A percentile compares a stretch with the other conserved stretches of the same genome.
These are phyloP conservation scores for Cynanchum wilfordii DNA, from an alignment of 257 asterid genomes.

Conservation along the genomic window DNA sequence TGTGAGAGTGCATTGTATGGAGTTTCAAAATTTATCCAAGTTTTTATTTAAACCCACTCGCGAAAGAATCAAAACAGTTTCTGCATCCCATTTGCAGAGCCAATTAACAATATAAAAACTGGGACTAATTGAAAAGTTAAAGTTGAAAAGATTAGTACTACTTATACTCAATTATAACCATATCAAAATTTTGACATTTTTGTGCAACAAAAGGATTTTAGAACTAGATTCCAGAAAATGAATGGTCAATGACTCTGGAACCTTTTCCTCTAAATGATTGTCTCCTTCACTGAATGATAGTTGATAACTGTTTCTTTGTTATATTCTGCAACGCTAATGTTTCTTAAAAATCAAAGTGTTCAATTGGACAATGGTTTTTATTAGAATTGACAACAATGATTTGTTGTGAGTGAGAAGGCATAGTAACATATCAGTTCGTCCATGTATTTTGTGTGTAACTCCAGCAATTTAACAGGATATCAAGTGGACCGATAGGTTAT, in stretches of 20 bases:
- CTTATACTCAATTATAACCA: background rate
- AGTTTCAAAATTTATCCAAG: background rate
- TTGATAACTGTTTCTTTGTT: background rate
- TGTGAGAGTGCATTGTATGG: background rate
- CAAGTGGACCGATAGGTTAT: background rate
- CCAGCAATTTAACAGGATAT: background rate
- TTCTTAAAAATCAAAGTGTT: background rate
- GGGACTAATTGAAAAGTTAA: background rate
- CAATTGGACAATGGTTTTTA: background rate
- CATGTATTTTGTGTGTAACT: background rate
- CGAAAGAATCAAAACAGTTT: background rate
- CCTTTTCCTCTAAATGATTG: background rate
- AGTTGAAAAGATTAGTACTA: background rate
- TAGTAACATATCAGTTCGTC: background rate
- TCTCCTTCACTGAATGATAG: background rate
- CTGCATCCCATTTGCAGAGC: background rate
- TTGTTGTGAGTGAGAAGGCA: background rate
- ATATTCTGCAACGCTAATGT: background rate
- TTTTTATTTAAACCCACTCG: background rate
- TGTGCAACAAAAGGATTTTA: conserved; percentile 4
- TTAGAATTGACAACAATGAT: too few relatives aligned
- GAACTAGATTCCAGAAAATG: background rate
- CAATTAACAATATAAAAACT: background rate
- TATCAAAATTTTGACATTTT: background rate
- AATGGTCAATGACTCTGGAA: background rate